Conservation (phyloP, 176 grass and related monocot species). For the maize (Zea mays) region DNA sequence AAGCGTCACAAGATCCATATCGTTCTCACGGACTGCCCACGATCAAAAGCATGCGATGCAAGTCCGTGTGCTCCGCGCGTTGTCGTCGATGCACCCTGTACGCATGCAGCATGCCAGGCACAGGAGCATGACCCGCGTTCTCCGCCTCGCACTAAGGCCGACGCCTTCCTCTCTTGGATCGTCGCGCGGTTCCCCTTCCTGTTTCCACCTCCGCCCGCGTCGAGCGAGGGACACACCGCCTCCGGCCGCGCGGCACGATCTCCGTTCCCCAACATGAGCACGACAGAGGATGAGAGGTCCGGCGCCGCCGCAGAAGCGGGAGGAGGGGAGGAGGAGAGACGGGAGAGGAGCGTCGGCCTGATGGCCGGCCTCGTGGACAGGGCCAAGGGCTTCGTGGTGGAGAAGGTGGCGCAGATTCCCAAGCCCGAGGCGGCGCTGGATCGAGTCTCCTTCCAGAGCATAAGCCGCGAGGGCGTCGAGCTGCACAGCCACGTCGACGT, state of each 20-base stretch:
- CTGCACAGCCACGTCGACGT: constrained; percentile 78
- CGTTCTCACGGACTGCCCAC: no score
- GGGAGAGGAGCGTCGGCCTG: not conserved
- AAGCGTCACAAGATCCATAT: no score
- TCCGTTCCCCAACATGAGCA: not conserved
- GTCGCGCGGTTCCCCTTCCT: not conserved
- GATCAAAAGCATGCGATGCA: no score
- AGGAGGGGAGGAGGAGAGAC: not conserved
- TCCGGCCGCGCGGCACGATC: not conserved
- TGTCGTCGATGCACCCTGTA: not conserved
- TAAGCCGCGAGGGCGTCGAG: constrained; percentile 66
- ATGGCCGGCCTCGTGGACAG: constrained; percentile 61
- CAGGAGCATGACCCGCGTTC: not conserved
- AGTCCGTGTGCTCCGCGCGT: not conserved
- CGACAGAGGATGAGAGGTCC: constrained; percentile 17
- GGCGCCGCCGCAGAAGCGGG: not conserved
- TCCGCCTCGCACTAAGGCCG: not conserved
- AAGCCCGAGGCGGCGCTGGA: constrained; percentile 80
- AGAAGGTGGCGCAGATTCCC: constrained; percentile 74
- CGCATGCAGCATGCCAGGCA: not conserved
- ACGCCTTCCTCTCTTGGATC: not conserved
- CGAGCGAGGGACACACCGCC: not conserved
- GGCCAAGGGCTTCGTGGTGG: constrained; percentile 84
- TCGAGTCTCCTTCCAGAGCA: constrained; percentile 43
- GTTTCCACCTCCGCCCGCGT: not conserved